Conservation (phyloP, 768 basidiomycete genomes). For the Paxillus rubicundulus region DNA sequence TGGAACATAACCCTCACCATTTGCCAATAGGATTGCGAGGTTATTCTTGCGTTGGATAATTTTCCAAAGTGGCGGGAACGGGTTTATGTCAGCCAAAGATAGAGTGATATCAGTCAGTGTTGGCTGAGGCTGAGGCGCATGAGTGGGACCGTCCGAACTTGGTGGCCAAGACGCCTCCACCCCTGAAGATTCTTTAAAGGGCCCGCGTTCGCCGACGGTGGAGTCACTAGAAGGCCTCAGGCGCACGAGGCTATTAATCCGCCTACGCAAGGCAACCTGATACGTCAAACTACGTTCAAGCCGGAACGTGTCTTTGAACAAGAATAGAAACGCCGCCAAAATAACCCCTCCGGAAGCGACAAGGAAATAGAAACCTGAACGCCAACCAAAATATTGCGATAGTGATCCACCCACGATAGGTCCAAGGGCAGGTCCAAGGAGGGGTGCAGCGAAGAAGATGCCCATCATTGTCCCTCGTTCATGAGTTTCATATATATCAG, state of each 20-base stretch:
- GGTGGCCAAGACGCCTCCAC: constrained; percentile 11
- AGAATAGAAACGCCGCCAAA: constrained; percentile 54
- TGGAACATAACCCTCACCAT: constrained; percentile 12
- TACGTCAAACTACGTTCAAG: constrained; percentile 80
- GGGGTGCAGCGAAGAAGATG: constrained; percentile 74
- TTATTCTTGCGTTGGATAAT: constrained; percentile 68
- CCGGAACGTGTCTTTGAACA: constrained; percentile 83
- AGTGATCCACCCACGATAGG: constrained; percentile 71
- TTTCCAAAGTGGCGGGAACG: constrained; percentile 56
- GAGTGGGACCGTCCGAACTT: constrained; percentile 26
- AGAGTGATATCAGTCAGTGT: constrained; percentile 42
- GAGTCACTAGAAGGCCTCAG: constrained; percentile 22
- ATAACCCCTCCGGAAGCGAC: constrained; percentile 56
- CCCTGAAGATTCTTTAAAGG: constrained; percentile 6
- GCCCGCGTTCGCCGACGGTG: constrained; percentile 13
- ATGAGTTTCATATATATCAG: constrained; percentile 72
- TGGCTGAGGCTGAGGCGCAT: constrained; percentile 11
- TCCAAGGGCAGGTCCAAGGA: constrained; percentile 71
- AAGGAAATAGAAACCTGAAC: constrained; percentile 82
- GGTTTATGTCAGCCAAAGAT: constrained; percentile 72
- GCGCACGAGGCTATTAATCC: constrained; percentile 26
- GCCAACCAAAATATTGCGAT: constrained; percentile 70
- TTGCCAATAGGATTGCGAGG: constrained; percentile 48
- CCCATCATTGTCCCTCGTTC: constrained; percentile 82
- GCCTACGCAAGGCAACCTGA: constrained; percentile 57